Evolutionary conservation across 768 basidiomycete genomes (phyloP), one percentile per base, ranked within the genome.

Genomic region (Lentinus brumalis): DNA sequence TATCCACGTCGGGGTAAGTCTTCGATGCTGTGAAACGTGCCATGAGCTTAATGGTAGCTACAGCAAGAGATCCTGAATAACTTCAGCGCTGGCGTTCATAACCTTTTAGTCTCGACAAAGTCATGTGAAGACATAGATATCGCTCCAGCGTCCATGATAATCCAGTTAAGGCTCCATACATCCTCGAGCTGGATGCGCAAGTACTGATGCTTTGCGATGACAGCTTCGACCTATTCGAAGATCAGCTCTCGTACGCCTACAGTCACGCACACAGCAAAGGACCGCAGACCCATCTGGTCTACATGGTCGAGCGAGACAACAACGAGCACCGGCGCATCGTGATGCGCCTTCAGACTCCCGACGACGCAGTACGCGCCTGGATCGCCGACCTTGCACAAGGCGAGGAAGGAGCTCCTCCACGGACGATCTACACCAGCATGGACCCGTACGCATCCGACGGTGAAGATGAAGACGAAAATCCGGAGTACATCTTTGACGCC

Each of bases 171-270:
- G 65, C 32, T 50, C n/a, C 5, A 4, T 12, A n/a, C 26, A 46
- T n/a, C 16, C 45, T 21, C 11, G 29, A 30, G 30, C 45, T 40
- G 21, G 21, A 26, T 26, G 21, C 21, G 21, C 21, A 26, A 26
- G 21, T 26, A 26, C 21, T 26, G 21, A 26, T 2, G 21, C 21
- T 26, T 26, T 26, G 21, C 21, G 21, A 26, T 26, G 1, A 26
- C 21, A 89, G 88, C 31, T 88, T 80, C 65, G 81, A 88, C 66
- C 68, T 86, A 0, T 85, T 84, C 57, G 83, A 87, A 63, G 85
- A 86, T 62, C 84, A 85, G 54, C 68, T 87, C 6, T 86, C 86
- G 4, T 81, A 85, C 69, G 83, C 82, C 14, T 83, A 81, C 66
- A 74, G 79, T 46, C 83, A 82, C 32, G 78, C 82, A 32, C 76